phyloP scores from a whole-genome alignment of 306 rosid species.

The Quercus glauca region DNA sequence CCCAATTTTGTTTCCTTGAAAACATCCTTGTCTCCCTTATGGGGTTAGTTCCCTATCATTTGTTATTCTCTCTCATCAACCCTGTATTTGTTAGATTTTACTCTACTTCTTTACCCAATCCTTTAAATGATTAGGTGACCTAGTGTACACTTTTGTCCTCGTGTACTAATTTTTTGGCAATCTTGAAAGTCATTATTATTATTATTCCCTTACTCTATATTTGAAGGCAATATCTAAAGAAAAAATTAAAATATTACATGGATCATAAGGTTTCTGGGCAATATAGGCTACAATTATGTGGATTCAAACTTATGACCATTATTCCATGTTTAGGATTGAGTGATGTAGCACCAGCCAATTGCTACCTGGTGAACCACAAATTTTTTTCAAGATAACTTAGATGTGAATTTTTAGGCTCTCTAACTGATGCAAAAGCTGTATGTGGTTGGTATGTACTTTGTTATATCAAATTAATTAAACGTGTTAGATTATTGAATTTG shows the following conservation, averaged over 20 bases:
- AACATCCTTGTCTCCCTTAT: not conserved
- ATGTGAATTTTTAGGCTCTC: not conserved
- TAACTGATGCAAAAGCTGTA: not conserved
- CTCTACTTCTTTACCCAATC: not conserved
- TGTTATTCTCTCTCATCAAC: not conserved
- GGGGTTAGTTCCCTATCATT: not conserved
- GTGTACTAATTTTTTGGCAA: not conserved
- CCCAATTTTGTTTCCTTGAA: not conserved
- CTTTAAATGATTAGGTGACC: not conserved
- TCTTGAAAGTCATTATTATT: not conserved
- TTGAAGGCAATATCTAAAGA: not conserved
- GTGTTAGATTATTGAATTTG: not conserved
- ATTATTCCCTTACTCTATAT: not conserved
- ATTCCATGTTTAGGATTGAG: not conserved
- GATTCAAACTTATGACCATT: not conserved
- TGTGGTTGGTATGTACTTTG: not conserved
- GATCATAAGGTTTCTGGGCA: not conserved
- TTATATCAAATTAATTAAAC: not conserved
- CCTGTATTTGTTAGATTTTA: not conserved
- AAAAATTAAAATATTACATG: not conserved
- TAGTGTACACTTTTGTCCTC: not conserved
- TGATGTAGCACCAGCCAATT: not conserved
- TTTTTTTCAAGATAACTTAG: not conserved
- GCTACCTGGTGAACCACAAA: not conserved
- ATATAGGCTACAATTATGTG: not conserved